A percentile compares a stretch with the other conserved stretches of the same genome.
These are phyloP conservation scores for Mortierella alpina DNA, from an alignment of 192 early-diverging fungal species.

Conservation along the genomic window DNA sequence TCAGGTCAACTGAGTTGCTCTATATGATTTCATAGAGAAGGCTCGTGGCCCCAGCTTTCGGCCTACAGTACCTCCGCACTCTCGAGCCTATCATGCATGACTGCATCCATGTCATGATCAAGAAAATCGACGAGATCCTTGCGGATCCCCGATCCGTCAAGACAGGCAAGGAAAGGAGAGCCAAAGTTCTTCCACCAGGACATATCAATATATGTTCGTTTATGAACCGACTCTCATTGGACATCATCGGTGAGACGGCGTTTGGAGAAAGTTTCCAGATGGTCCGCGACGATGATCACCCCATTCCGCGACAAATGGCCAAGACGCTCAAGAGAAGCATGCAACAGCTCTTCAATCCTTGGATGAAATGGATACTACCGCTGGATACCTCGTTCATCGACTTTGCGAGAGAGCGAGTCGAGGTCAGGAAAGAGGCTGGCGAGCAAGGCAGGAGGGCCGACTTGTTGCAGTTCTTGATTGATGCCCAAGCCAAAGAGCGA, in stretches of 20 bases:
- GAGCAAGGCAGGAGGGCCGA: constrained; percentile 25
- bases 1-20: neutral
- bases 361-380: constrained; percentile 31
- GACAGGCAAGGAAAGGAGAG: neutral
- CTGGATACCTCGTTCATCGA: constrained; percentile 32
- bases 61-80: constrained; percentile 59
- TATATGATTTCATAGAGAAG: constrained; percentile 53
- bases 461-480: constrained; percentile 33
- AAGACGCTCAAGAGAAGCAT: constrained; percentile 24
- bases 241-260: constrained; percentile 64
- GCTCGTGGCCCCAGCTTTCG: constrained; percentile 65
- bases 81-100: constrained; percentile 57
- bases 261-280: constrained; percentile 65
- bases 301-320: constrained; percentile 49
- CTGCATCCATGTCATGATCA: constrained; percentile 34
- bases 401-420: constrained; percentile 13
- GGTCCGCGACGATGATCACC: constrained; percentile 59
- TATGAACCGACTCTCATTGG: constrained; percentile 46
- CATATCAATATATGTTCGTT: constrained; percentile 37
- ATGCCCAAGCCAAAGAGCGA: constrained; percentile 36
- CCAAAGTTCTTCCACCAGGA: constrained; percentile 37
- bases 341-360: constrained; percentile 39
- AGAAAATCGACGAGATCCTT: constrained; percentile 46
- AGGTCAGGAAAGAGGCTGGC: constrained; percentile 4
- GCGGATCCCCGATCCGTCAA: constrained; percentile 41